Evolutionary conservation across 2,329 filamentous ascomycete species (phyloP).

Genomic region (Botryotinia globosa): DNA sequence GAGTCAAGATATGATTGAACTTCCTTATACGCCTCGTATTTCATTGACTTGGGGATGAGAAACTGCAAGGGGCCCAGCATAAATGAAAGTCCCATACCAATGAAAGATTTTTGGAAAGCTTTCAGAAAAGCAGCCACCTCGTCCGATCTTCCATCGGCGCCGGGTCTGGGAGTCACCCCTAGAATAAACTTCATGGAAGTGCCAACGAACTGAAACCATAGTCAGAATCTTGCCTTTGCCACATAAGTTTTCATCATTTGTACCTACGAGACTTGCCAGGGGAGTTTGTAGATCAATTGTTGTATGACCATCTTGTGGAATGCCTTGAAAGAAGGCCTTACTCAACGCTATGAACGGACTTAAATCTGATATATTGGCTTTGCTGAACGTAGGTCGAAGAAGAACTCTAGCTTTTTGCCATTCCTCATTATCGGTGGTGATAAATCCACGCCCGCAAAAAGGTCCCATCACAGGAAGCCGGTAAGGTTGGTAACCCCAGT

Average conservation of each 20-base stretch:
- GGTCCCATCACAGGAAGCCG: conserved; percentile 11
- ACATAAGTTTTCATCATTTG: not conserved
- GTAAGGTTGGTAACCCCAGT: conserved; percentile 6
- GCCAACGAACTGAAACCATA: not conserved
- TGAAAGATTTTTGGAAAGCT: not conserved
- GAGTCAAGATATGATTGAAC: conserved; percentile 11
- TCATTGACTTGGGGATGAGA: conserved; percentile 1
- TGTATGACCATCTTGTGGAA: not conserved
- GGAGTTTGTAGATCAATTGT: conserved; percentile 1
- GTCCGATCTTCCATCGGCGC: too few relatives aligned
- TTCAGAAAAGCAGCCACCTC: not conserved
- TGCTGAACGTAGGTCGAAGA: conserved; percentile 8
- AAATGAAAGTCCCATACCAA: conserved; percentile 16
- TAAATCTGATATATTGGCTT: conserved; percentile 9
- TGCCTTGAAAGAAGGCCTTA: not conserved
- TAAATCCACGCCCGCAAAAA: conserved; percentile 9
- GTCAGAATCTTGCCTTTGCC: not conserved
- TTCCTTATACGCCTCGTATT: not conserved
- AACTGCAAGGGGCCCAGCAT: conserved; percentile 8
- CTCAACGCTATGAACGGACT: not conserved
- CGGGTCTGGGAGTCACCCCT: not conserved
- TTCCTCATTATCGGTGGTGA: conserved; percentile 2
- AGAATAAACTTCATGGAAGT: conserved; percentile 8
- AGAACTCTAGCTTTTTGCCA: conserved; percentile 2
- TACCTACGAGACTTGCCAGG: conserved; percentile 8